Conservation (phyloP, 768 basidiomycete species). For the Amanita pallidorosea region DNA sequence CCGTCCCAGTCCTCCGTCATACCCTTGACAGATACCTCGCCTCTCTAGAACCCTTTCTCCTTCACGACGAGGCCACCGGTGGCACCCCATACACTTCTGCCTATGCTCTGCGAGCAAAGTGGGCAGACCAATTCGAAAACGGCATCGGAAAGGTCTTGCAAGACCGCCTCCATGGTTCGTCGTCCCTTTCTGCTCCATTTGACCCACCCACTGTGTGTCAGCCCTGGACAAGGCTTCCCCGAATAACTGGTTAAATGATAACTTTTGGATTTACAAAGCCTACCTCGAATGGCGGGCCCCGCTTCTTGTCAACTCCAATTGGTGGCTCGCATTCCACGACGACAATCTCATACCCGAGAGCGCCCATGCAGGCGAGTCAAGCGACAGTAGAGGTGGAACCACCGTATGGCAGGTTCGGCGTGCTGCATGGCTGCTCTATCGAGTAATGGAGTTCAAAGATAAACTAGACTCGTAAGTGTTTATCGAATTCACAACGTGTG, state of each 20-base stretch:
- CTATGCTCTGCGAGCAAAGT: constrained; percentile 41
- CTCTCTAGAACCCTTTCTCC: constrained; percentile 69
- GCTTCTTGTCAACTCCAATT: constrained; percentile 84
- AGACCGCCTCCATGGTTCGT: constrained; percentile 60
- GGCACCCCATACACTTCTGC: constrained; percentile 40
- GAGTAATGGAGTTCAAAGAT: constrained; percentile 64
- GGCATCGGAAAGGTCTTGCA: constrained; percentile 65
- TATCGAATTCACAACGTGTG: constrained; percentile 1
- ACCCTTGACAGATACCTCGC: constrained; percentile 72
- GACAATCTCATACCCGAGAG: constrained; percentile 51
- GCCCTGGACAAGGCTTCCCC: constrained; percentile 79
- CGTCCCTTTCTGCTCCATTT: constrained; percentile 3
- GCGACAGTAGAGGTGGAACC: constrained; percentile 30
- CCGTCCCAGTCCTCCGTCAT: constrained; percentile 68
- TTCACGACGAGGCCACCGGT: constrained; percentile 58
- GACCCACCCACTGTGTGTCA: constrained; percentile 17
- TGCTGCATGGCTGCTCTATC: constrained; percentile 71
- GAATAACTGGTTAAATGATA: constrained; percentile 91
- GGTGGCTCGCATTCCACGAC: constrained; percentile 86
- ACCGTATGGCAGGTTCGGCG: constrained; percentile 81
- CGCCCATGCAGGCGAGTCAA: constrained; percentile 25
- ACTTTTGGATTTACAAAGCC: constrained; percentile 80
- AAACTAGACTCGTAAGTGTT: constrained; percentile 47
- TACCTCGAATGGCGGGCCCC: constrained; percentile 87
- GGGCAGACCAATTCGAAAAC: constrained; percentile 58